Evolutionary conservation across 1,139 yeast genomes (phyloP).

Genomic region (Geotrichum europaeum): DNA sequence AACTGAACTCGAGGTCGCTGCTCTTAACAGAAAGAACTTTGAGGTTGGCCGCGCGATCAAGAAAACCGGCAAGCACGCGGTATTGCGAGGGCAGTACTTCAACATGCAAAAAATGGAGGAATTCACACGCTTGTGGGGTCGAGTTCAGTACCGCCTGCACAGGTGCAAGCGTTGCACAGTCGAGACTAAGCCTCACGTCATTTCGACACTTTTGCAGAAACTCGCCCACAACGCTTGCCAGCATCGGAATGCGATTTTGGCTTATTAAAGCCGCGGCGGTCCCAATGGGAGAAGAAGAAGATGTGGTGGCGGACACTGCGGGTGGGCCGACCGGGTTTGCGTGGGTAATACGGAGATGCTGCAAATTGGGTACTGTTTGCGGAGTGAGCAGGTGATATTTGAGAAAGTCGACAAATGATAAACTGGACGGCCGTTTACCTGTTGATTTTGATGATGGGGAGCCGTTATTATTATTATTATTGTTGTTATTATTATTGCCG

Average conservation of each 20-base stretch:
- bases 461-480: not conserved
- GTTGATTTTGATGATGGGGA: not conserved
- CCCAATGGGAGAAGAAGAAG: not conserved
- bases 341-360: slow-evolving; percentile 4
- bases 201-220: not conserved
- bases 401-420: slow-evolving; percentile 3
- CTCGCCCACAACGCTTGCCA: slow-evolving; percentile 3
- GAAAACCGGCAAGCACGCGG: not conserved
- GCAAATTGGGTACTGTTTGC: slow-evolving; percentile 8
- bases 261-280: not conserved
- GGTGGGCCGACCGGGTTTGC: slow-evolving; percentile 3
- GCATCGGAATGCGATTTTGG: not conserved
- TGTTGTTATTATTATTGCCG: not conserved
- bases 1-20: not conserved
- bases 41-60: not conserved
- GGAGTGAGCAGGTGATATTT: slow-evolving; percentile 1
- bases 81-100: slow-evolving; percentile 2
- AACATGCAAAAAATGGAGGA: slow-evolving; percentile 7
- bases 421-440: not conserved
- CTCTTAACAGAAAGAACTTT: slow-evolving; percentile 5
- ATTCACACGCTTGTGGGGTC: not conserved
- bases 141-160: slow-evolving; percentile 2
- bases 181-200: slow-evolving; percentile 6
- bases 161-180: slow-evolving; percentile 4
- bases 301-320: not conserved